Evolutionary conservation across 176 grass and related monocot species (phyloP).

Genomic region (Avena insularis): DNA sequence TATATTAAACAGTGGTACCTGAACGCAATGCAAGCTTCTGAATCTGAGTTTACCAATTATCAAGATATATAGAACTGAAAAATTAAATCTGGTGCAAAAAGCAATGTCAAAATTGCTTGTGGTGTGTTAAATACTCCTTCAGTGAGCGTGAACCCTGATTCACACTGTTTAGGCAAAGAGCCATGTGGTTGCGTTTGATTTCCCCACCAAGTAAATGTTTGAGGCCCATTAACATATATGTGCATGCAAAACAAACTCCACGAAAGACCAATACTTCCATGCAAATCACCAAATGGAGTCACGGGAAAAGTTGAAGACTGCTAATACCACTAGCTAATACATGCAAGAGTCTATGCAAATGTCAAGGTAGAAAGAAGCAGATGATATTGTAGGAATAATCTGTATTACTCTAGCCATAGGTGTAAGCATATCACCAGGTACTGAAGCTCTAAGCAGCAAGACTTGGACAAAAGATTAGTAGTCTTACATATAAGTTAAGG

Average conservation of each 20-base stretch:
- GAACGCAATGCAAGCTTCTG: conserved; percentile 35
- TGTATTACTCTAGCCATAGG: not conserved
- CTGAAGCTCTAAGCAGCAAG: not conserved
- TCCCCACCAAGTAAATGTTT: not conserved
- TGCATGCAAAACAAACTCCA: conserved; percentile 6
- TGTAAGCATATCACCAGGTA: not conserved
- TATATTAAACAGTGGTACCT: conserved; percentile 97
- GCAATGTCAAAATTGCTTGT: not conserved
- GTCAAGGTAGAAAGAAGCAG: not conserved
- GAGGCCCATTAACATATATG: not conserved
- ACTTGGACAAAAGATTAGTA: not conserved
- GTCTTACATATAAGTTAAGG: conserved; percentile 8
- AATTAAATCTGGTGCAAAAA: not conserved
- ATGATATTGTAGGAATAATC: not conserved
- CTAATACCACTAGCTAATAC: not conserved
- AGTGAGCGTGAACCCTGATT: not conserved
- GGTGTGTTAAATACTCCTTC: not conserved
- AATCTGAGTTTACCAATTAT: not conserved
- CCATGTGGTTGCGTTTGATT: not conserved
- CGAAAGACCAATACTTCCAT: not conserved
- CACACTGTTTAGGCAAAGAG: not conserved
- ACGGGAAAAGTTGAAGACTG: not conserved
- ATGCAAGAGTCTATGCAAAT: conserved; percentile 1
- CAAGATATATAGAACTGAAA: conserved; percentile 5
- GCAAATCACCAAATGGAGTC: not conserved